Base-by-base conservation (phyloP, 1,284 basidiomycete species). In the Fomitopsis betulina region DNA sequence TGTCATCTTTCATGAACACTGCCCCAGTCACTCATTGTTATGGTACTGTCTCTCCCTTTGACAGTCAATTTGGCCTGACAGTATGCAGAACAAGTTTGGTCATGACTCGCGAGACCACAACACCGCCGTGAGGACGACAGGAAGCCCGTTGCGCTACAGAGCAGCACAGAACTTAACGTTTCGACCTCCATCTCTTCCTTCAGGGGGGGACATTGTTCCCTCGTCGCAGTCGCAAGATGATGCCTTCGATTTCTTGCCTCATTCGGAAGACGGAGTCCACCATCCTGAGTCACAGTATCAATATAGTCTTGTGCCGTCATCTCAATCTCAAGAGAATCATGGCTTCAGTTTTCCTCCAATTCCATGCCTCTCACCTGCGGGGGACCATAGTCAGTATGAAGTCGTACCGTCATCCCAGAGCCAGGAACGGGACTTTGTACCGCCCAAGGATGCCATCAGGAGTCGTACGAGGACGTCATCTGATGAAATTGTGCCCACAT, bases 321-420 rank as follows among this genome's bases (percentile, higher is more conserved):
- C 67, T 10, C 67, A 69, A 40, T 63, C 63, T 1, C 66, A 67
- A 51, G 66, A 67, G 35, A 17, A 35, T 2, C 33, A 17, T 9
- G 49, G 12, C 7, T 37, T 35, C 32, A 35, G 2, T n/a, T 21
- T 19, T 21, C 49, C 49, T 17, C 15, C 37, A 17, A 30, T 47
- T 13, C 43, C 19, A 45, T 23, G 3, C 4, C 2, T 33, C 2
- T 32, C 45, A 10, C 30, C 42, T 2, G 27, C 21, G 6, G 33
- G 25, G 12, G 17, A 8, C 8, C 32, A 39, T 21, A n/a, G 43
- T 10, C 49, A 19, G 25, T 2, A 54, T n/a, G 59, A 63, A 9
- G 27, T 70, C 25, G 60, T 68, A 10, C 64, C 66, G 3, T 67
- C 62, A 21, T 70, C 68, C 0, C 68, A 70, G 42, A 63, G 61